Evolutionary conservation across 1,284 basidiomycete species (phyloP).

Genomic region (Ganoderma sp.): DNA sequence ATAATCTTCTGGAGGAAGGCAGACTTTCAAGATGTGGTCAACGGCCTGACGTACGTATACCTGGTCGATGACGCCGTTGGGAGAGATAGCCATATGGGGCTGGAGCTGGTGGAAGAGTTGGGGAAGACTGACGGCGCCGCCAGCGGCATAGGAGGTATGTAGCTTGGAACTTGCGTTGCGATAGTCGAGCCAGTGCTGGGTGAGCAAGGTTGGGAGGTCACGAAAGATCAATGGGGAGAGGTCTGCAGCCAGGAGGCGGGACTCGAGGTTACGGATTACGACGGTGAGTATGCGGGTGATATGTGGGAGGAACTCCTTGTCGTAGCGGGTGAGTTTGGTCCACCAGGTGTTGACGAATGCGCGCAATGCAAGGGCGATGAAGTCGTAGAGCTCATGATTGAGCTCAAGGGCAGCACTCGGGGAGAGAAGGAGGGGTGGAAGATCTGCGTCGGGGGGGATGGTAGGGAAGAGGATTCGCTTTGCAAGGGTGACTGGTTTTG

Average conservation of each 20-base stretch:
- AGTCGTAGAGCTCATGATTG: slow-evolving; percentile 73
- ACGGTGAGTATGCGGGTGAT: slow-evolving; percentile 63
- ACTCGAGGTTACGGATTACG: slow-evolving; percentile 65
- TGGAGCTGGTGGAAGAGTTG: slow-evolving; percentile 79
- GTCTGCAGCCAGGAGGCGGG: slow-evolving; percentile 60
- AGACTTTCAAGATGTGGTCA: slow-evolving; percentile 70
- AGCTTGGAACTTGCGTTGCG: slow-evolving; percentile 66
- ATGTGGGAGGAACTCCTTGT: slow-evolving; percentile 80
- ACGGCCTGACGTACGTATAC: slow-evolving; percentile 79
- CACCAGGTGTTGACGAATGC: slow-evolving; percentile 84
- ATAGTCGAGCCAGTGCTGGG: slow-evolving; percentile 78
- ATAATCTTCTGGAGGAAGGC: slow-evolving; percentile 74
- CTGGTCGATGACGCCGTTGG: slow-evolving; percentile 67
- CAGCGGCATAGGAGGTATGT: slow-evolving; percentile 69
- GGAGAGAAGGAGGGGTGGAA: slow-evolving; percentile 60
- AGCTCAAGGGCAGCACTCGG: slow-evolving; percentile 56
- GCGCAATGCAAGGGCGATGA: slow-evolving; percentile 76
- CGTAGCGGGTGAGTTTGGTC: slow-evolving; percentile 79
- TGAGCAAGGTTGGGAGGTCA: slow-evolving; percentile 66
- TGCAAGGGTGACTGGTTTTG: slow-evolving; percentile 52
- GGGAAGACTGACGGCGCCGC: slow-evolving; percentile 63
- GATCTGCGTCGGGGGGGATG: slow-evolving; percentile 49
- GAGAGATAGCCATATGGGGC: slow-evolving; percentile 75
- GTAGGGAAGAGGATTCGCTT: slow-evolving; percentile 74
- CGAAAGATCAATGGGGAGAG: slow-evolving; percentile 61